phyloP scores from a whole-genome alignment of 305 asterid species.

The Monarda citriodora region DNA sequence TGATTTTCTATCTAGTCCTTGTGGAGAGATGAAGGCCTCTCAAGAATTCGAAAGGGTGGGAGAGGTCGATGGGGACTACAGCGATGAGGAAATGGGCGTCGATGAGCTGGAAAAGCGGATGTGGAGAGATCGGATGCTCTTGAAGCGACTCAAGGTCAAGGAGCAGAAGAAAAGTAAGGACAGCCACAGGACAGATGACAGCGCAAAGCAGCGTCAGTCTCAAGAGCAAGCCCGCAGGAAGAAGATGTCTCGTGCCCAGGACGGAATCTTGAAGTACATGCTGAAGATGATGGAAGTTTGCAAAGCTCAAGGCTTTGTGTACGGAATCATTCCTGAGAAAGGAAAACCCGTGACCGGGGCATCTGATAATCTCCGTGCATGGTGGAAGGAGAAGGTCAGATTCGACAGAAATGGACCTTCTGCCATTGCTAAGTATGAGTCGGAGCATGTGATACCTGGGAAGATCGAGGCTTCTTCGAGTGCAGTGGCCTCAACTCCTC shows the following conservation, averaged over 20 bases:
- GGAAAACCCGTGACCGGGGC: constrained; percentile 75
- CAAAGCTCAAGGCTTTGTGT: constrained; percentile 72
- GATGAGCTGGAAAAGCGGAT: constrained; percentile 64
- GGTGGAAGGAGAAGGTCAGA: constrained; percentile 81
- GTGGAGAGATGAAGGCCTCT: constrained; percentile 29
- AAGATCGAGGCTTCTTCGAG: constrained; percentile 34
- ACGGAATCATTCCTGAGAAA: constrained; percentile 70
- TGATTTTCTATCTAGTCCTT: constrained; percentile 35
- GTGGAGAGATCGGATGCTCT: constrained; percentile 57
- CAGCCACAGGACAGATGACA: constrained; percentile 27
- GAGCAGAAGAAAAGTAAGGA: constrained; percentile 49
- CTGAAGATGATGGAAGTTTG: constrained; percentile 75
- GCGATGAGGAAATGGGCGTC: constrained; percentile 62
- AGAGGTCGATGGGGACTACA: constrained; percentile 45
- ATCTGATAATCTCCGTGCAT: constrained; percentile 66
- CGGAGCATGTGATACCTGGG: constrained; percentile 39
- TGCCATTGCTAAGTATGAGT: constrained; percentile 50
- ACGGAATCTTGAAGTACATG: constrained; percentile 73
- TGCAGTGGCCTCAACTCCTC: constrained; percentile 28
- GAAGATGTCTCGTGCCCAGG: constrained; percentile 82
- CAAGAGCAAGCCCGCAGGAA: constrained; percentile 72
- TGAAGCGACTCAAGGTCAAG: constrained; percentile 55
- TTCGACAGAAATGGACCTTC: constrained; percentile 72
- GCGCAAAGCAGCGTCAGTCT: constrained; percentile 42
- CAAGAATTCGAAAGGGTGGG: constrained; percentile 31